Percentiles rank a stretch among this genome's conserved stretches.
phyloP scores from a whole-genome alignment of 306 rosid genomes.

The Lathyrus aphaca region DNA sequence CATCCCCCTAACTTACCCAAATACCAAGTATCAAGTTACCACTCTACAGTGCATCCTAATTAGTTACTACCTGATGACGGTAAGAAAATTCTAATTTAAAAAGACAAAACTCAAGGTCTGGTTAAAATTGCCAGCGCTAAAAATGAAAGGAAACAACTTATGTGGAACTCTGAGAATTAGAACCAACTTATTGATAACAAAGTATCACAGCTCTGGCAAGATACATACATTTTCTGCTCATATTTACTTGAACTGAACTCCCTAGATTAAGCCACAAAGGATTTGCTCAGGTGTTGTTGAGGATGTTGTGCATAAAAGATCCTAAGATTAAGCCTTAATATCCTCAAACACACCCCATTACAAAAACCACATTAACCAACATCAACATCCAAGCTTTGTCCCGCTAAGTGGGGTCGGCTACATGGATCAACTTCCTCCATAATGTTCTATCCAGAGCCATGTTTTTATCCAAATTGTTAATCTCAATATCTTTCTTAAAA shows the following conservation, averaged over 20 bases:
- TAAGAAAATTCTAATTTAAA: not conserved
- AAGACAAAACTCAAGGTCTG: not conserved
- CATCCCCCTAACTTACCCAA: not conserved
- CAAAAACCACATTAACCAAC: not conserved
- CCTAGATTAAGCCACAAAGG: conserved; percentile 2
- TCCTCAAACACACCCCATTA: conserved; percentile 19
- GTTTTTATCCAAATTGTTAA: too few relatives aligned
- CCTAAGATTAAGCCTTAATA: conserved; percentile 7
- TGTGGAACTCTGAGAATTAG: conserved; percentile 19
- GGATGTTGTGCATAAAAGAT: not conserved
- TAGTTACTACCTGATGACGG: not conserved
- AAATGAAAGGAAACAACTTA: conserved; percentile 26
- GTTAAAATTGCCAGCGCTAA: conserved; percentile 2
- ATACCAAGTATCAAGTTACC: not conserved
- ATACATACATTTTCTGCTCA: conserved; percentile 4
- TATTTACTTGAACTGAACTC: conserved; percentile 28
- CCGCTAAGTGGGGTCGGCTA: too few relatives aligned
- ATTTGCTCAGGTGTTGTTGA: not conserved
- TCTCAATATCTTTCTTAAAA: not conserved
- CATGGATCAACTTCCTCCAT: too few relatives aligned
- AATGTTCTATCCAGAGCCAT: too few relatives aligned
- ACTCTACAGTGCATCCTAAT: not conserved
- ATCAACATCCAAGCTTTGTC: too few relatives aligned
- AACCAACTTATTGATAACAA: conserved; percentile 19
- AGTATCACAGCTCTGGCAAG: conserved; percentile 6